Conservation (phyloP, 441 rosid species). For the Isatis lusitanica region DNA sequence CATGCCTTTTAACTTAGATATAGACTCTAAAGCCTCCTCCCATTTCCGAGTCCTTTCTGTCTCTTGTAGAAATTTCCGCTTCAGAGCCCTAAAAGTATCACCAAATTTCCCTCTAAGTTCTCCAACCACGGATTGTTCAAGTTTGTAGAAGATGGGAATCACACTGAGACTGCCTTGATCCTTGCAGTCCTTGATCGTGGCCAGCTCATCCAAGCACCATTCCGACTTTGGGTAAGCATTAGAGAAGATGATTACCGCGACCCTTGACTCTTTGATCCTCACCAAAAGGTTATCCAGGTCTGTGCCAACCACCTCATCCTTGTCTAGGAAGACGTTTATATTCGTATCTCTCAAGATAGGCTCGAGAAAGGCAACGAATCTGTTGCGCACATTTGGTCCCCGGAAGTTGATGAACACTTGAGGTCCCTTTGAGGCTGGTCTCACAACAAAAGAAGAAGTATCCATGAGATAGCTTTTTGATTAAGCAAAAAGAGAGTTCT, state of each 20-base stretch:
- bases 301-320: neutral
- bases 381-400: neutral
- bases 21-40: constrained; percentile 8
- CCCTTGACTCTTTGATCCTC: constrained; percentile 2
- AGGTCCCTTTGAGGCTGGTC: neutral
- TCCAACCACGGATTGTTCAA: neutral
- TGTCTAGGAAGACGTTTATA: neutral
- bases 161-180: neutral
- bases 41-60: neutral
- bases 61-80: neutral
- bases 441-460: neutral
- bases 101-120: neutral
- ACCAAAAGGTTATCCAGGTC: neutral
- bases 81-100: neutral
- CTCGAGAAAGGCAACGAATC: neutral
- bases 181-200: neutral
- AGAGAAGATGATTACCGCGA: constrained; percentile 10
- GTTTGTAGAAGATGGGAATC: constrained; percentile 25
- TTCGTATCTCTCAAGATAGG: neutral
- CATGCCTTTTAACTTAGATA: neutral
- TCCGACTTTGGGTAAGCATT: neutral
- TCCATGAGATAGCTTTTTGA: too few relatives aligned
- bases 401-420: constrained; percentile 20
- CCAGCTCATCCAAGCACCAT: constrained; percentile 22
- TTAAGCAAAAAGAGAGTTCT: too few relatives aligned